Base-by-base conservation (phyloP, 352 stramenopile species). In the Phytophthora melonis region DNA sequence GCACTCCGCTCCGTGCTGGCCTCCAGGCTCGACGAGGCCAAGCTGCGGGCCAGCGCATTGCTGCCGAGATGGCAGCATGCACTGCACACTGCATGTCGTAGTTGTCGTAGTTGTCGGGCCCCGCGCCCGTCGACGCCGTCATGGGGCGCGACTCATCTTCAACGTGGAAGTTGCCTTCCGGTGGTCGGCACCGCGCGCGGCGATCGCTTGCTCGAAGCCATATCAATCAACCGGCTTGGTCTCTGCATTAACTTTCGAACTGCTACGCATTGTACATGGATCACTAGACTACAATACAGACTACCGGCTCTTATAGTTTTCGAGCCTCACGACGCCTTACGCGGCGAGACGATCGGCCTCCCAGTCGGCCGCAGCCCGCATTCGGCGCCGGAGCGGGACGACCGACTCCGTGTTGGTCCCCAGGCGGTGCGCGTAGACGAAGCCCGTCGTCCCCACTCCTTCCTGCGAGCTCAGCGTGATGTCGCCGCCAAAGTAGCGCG, bases 391-490 rank as follows among this genome's bases (percentile, higher is more conserved):
- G 11, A 61, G 32, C 10, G 30, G 49, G 10, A 55, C 50, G 21
- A 60, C 50, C n/a, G 61, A 68, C 61, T 68, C 61, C 61, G 58
- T 61, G 50, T 68, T 68, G 19, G 49, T 68, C 11, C 49, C 61
- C 36, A 93, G 81, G 5, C 84, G 80, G 55, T 91, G 86, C 32
- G 79, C 83, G 63, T 92, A 81, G 57, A 93, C 86, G 60, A 92
- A 93, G 16, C 75, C 87, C 73, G 98, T 98, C 30, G 97, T 99
- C 14, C 98, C 97, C 59, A 96, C 98, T 30, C 98, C 97, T 80
- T 99, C 97, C 82, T 99, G 98, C 21, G 95, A 99, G 71, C 98
- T 98, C 79, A 99, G 98, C 63, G 90, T 96, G 14, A 99, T 81
- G 77, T 99, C 98, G 25, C 98, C 98, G 32, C 97, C 98, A 84